Evolutionary conservation across 257 asterid species (phyloP), one percentile per base, ranked within the genome.

Genomic region (Jasminum sambac): DNA sequence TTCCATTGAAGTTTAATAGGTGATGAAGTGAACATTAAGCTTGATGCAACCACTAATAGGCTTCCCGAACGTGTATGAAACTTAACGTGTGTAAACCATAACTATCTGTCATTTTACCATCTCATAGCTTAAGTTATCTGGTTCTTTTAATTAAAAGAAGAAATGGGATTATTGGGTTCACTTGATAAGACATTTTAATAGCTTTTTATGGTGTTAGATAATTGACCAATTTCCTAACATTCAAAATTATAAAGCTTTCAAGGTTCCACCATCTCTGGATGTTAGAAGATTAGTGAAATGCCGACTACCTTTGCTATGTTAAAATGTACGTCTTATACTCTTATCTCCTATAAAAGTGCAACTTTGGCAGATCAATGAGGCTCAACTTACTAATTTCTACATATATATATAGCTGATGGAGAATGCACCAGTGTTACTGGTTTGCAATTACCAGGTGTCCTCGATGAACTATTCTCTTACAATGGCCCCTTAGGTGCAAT

Each of bases 381-480:
- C 71, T 37, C 67, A 52, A 36, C 73, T 82, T 59, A 67, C 61
- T 42, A 61, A n/a, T 19, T 72, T 44, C 11, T 57, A 52, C 62
- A 30, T 72, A 38, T 71, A 64, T 72, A 41, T 80, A 78, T 84
- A 89, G 99, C 89, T 73, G 83, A 59, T 55, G 90, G 86, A 76
- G 79, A 71, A 66, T 91, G 95, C 82, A 76, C 78, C 69, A 67
- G 68, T 52, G 84, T 89, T 66, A 89, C 96, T 25, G 86, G 97
- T 77, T 80, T 94, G 87, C 99, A 94, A 83, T 83, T 94, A 77
- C 96, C 99, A 39, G 99, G 97, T 70, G 88, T 94, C 74, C 81
- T 94, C 62, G 99, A 94, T 60, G 97, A 94, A 74, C 78, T 89
- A 69, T 91, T 89, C 83, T 85, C 79, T 50, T 94, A 94, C 43